These are phyloP conservation scores for Discostella stelligera DNA, from an alignment of 352 stramenopile genomes.

Conservation along the genomic window DNA sequence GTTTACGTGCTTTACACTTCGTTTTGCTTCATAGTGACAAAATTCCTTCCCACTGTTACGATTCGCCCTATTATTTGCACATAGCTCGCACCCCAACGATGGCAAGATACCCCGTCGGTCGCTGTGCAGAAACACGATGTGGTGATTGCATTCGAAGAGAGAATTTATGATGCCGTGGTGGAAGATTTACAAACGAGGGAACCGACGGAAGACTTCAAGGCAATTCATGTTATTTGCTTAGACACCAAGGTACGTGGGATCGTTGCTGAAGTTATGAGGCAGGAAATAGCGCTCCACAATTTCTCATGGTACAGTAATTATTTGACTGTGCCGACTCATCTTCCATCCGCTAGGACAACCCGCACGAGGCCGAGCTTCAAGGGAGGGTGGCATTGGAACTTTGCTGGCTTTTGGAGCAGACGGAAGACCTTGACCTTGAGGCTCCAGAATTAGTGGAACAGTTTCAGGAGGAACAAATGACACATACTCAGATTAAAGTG, in stretches of 20 bases:
- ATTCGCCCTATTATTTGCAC: neutral
- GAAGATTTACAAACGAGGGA: constrained; percentile 83
- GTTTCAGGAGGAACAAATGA: constrained; percentile 80
- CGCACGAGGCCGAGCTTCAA: constrained; percentile 74
- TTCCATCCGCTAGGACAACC: constrained; percentile 70
- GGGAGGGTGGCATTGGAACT: constrained; percentile 75
- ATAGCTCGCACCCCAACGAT: constrained; percentile 68
- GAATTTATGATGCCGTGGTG: constrained; percentile 83
- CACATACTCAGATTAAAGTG: constrained; percentile 77
- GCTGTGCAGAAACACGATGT: constrained; percentile 74
- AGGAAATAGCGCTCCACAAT: neutral
- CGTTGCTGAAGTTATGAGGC: neutral
- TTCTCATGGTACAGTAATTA: neutral
- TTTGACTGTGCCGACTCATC: neutral
- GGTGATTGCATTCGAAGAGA: constrained; percentile 82
- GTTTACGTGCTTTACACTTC: too few species aligned
- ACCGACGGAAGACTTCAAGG: constrained; percentile 79
- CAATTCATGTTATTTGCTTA: constrained; percentile 83
- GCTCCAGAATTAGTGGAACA: constrained; percentile 73
- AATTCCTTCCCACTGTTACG: constrained; percentile 1
- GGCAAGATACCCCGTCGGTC: constrained; percentile 73
- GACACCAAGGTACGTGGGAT: constrained; percentile 74
- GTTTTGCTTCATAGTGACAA: too few species aligned
- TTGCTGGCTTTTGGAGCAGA: constrained; percentile 76
- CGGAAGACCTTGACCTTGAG: constrained; percentile 64